A percentile compares a stretch with the other conserved stretches of the same genome.
phyloP scores from a whole-genome alignment of 2,329 filamentous ascomycete species.

The Corynespora cassiicola region DNA sequence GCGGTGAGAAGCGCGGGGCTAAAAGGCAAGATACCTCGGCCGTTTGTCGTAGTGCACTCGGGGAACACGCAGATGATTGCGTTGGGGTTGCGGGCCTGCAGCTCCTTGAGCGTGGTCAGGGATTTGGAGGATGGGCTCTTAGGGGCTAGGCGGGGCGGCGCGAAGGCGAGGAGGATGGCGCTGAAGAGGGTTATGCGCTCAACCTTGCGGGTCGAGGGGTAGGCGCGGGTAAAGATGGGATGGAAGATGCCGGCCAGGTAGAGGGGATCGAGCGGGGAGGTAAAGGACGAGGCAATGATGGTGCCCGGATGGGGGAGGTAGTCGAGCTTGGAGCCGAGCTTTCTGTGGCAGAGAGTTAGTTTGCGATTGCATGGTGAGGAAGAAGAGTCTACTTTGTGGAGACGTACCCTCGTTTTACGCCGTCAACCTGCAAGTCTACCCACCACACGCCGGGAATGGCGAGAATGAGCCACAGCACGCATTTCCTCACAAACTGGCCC shows the following conservation, averaged over 20 bases:
- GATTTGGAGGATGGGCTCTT: slow-evolving; percentile 36
- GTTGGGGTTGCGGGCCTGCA: slow-evolving; percentile 72
- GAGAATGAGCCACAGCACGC: slow-evolving; percentile 85
- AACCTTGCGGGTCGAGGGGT: slow-evolving; percentile 75
- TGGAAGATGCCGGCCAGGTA: slow-evolving; percentile 97
- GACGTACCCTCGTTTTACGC: slow-evolving; percentile 83
- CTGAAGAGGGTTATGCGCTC: slow-evolving; percentile 77
- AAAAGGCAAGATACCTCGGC: slow-evolving; percentile 84
- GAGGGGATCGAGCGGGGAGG: slow-evolving; percentile 88
- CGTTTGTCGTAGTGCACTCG: slow-evolving; percentile 93
- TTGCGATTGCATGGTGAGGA: too few species aligned
- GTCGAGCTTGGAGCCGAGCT: slow-evolving; percentile 38
- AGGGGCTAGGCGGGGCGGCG: slow-evolving; percentile 55
- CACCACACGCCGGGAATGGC: slow-evolving; percentile 94
- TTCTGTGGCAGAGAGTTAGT: too few species aligned
- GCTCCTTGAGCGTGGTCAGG: slow-evolving; percentile 47
- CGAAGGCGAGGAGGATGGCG: slow-evolving; percentile 77
- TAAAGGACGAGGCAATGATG: slow-evolving; percentile 89
- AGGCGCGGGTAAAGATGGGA: slow-evolving; percentile 88
- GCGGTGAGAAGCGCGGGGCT: slow-evolving; percentile 77
- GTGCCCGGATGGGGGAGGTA: slow-evolving; percentile 80
- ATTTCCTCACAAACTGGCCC: slow-evolving; percentile 74
- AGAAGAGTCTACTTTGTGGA: neutral
- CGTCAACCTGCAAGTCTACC: slow-evolving; percentile 98
- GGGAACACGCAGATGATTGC: slow-evolving; percentile 88